Conservation (phyloP, 305 asterid genomes). For the Nicotiana rustica region DNA sequence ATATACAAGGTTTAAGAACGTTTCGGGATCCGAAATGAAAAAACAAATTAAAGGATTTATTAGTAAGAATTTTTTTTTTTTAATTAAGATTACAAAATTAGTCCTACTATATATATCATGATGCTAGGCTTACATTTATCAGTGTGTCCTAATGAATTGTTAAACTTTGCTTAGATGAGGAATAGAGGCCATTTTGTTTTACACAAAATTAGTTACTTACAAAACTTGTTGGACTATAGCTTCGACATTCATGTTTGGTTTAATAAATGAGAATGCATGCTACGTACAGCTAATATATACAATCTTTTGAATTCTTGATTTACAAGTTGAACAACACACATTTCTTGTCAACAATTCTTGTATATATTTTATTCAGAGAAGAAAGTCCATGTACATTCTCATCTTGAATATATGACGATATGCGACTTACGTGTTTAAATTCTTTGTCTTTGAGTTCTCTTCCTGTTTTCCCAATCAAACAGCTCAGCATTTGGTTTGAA, state of each 20-base stretch:
- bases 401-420: constrained; percentile 12
- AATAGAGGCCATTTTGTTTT: not conserved
- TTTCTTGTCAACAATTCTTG: not conserved
- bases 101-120: not conserved
- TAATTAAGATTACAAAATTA: no score
- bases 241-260: not conserved
- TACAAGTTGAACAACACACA: not conserved
- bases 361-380: not conserved
- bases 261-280: no score
- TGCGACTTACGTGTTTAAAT: not conserved
- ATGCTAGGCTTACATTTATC: not conserved
- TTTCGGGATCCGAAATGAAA: no score
- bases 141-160: not conserved
- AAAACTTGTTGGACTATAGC: not conserved
- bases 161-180: not conserved
- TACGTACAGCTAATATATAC: no score
- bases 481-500: not conserved
- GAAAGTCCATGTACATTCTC: not conserved
- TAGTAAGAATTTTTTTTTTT: no score
- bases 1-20: no score
- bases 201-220: not conserved
- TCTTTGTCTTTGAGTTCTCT: constrained; percentile 1
- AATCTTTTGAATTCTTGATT: no score
- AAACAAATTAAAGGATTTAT: no score
- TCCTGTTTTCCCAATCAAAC: not conserved